Conservation (phyloP, 345 rosid genomes). For the rapeseed (Brassica napus) region DNA sequence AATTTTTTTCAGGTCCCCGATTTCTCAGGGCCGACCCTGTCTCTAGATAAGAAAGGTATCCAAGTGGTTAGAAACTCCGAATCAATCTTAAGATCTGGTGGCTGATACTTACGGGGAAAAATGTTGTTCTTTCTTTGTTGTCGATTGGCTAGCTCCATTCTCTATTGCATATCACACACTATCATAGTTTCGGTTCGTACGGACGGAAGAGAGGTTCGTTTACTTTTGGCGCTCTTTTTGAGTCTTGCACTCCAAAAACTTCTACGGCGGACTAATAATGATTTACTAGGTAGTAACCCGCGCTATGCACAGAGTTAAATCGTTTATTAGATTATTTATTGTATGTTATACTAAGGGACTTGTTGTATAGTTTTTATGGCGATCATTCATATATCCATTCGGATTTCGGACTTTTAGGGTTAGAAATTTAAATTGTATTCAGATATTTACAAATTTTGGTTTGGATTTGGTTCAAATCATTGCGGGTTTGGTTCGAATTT, state of each 20-base stretch:
- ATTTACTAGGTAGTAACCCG: background rate
- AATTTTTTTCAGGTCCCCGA: too few relatives aligned
- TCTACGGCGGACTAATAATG: background rate
- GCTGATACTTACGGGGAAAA: conserved; percentile 52
- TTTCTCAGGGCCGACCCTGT: too few relatives aligned
- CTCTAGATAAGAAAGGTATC: conserved; percentile 71
- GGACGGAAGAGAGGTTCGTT: background rate
- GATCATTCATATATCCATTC: too few relatives aligned
- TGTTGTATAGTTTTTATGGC: too few relatives aligned
- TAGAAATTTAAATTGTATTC: too few relatives aligned
- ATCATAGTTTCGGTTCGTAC: conserved; percentile 28
- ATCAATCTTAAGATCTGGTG: conserved; percentile 70
- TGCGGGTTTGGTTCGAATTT: too few relatives aligned
- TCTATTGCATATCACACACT: background rate
- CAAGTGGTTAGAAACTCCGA: conserved; percentile 76
- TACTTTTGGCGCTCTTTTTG: background rate
- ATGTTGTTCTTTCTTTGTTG: conserved; percentile 54
- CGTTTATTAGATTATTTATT: too few relatives aligned
- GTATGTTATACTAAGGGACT: too few relatives aligned
- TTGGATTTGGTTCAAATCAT: too few relatives aligned
- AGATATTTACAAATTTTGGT: too few relatives aligned
- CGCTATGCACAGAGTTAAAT: too few relatives aligned
- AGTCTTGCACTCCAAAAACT: background rate
- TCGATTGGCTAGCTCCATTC: background rate
- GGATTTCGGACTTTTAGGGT: too few relatives aligned